A percentile compares a stretch with the other conserved stretches of the same genome.
Conservation (phyloP, 164 flowering plant species). For the Houttuynia cordata region DNA sequence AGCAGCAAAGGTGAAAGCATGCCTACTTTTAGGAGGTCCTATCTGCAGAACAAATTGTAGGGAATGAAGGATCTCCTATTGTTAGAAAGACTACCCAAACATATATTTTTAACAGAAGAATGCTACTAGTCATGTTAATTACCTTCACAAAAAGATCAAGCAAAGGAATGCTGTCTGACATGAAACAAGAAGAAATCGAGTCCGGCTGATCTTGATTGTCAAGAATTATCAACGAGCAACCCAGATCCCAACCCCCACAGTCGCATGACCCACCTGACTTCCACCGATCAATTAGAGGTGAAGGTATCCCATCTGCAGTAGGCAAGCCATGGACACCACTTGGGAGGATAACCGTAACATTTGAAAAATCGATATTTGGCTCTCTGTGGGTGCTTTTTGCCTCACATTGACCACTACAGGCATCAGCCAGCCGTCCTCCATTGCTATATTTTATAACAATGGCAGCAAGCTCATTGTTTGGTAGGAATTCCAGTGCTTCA, state of each 20-base stretch:
- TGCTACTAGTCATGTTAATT: background rate
- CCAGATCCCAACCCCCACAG: constrained; percentile 98
- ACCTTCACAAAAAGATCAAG: constrained; percentile 68
- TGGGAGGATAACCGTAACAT: constrained; percentile 54
- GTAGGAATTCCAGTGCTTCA: constrained; percentile 18
- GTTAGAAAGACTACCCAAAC: background rate
- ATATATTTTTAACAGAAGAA: too few species aligned
- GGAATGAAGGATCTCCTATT: background rate
- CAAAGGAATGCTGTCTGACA: constrained; percentile 8
- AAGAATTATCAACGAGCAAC: constrained; percentile 61
- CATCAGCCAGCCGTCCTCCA: constrained; percentile 3
- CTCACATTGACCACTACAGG: background rate
- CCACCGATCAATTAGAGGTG: constrained; percentile 71
- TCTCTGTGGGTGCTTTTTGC: constrained; percentile 8
- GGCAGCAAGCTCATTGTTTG: constrained; percentile 68
- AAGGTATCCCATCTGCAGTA: constrained; percentile 41
- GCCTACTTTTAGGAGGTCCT: constrained; percentile 25
- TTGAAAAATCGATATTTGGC: constrained; percentile 2
- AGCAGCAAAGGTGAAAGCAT: constrained; percentile 43
- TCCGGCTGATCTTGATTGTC: constrained; percentile 14
- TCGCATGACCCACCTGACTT: constrained; percentile 83
- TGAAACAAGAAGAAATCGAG: constrained; percentile 7
- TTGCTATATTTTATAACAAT: constrained; percentile 34
- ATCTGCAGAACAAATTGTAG: constrained; percentile 23
- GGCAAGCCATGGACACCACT: constrained; percentile 71